Conservation (phyloP, 805 yeast genomes). For the Wickerhamomyces rabaulensis region DNA sequence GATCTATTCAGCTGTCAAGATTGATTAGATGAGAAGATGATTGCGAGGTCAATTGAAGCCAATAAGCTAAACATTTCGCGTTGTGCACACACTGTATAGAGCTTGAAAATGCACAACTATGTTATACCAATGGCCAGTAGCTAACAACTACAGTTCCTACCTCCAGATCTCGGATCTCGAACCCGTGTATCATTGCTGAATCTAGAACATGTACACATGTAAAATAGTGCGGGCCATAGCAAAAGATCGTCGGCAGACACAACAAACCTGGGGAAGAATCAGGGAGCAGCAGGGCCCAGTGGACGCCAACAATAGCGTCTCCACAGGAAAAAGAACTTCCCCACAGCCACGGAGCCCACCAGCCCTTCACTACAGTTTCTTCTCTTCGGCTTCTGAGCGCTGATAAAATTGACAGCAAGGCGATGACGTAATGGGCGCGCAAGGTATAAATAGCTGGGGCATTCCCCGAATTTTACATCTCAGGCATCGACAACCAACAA, state of each 20-base stretch:
- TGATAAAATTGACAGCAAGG: background rate
- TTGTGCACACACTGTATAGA: background rate
- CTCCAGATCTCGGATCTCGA: background rate
- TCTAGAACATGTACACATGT: background rate
- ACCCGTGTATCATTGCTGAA: background rate
- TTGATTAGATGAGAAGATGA: constrained; percentile 43
- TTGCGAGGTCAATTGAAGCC: background rate
- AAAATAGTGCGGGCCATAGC: no score
- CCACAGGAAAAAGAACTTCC: no score
- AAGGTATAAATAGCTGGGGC: background rate
- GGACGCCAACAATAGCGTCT: no score
- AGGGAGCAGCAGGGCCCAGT: no score
- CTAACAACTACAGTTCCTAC: no score
- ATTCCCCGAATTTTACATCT: background rate
- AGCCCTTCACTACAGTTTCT: background rate
- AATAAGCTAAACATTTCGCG: background rate
- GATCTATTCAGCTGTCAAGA: constrained; percentile 81
- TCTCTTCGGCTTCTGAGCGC: no score
- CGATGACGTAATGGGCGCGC: background rate
- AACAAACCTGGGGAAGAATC: no score
- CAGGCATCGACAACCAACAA: background rate
- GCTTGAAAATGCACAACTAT: background rate
- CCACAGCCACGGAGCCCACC: background rate
- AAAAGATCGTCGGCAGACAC: no score
- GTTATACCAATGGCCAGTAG: background rate